Evolutionary conservation across 1,284 basidiomycete genomes (phyloP).

Genomic region (Volvariella surrecta): DNA sequence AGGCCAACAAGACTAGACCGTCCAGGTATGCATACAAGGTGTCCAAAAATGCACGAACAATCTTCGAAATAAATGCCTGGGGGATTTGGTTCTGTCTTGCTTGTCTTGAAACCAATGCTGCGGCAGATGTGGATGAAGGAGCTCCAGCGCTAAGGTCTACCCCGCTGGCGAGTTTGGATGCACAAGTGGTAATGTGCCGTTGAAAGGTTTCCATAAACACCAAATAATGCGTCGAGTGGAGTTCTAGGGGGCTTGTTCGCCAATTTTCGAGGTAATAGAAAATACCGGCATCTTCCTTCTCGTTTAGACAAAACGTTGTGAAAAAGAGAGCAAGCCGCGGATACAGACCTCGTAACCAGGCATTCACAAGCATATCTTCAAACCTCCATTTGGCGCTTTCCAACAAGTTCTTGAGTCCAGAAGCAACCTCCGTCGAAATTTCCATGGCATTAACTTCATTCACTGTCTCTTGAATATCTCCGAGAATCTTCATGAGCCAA

Average conservation of each 20-base stretch:
- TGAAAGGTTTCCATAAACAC: constrained; percentile 79
- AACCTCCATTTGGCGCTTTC: constrained; percentile 87
- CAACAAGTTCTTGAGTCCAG: constrained; percentile 65
- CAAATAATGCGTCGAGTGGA: constrained; percentile 61
- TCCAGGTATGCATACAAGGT: constrained; percentile 85
- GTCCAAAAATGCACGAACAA: constrained; percentile 85
- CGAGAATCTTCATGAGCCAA: constrained; percentile 73
- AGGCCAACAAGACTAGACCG: constrained; percentile 80
- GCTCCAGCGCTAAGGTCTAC: constrained; percentile 43
- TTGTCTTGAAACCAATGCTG: constrained; percentile 31
- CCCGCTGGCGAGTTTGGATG: constrained; percentile 81
- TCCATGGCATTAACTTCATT: constrained; percentile 80
- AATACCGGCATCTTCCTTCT: constrained; percentile 69
- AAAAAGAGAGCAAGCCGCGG: background rate
- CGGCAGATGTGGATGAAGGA: background rate
- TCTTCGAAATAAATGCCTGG: constrained; percentile 55
- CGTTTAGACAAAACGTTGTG: constrained; percentile 4
- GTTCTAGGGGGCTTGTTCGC: constrained; percentile 51
- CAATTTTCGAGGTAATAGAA: constrained; percentile 88
- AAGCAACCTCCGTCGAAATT: constrained; percentile 66
- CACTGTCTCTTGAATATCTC: constrained; percentile 81
- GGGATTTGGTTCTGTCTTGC: constrained; percentile 52
- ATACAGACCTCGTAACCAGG: constrained; percentile 76
- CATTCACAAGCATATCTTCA: constrained; percentile 69
- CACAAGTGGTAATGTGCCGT: constrained; percentile 68